These are phyloP conservation scores for Lentinula raphanica DNA, from an alignment of 768 basidiomycete genomes.

Conservation along the genomic window DNA sequence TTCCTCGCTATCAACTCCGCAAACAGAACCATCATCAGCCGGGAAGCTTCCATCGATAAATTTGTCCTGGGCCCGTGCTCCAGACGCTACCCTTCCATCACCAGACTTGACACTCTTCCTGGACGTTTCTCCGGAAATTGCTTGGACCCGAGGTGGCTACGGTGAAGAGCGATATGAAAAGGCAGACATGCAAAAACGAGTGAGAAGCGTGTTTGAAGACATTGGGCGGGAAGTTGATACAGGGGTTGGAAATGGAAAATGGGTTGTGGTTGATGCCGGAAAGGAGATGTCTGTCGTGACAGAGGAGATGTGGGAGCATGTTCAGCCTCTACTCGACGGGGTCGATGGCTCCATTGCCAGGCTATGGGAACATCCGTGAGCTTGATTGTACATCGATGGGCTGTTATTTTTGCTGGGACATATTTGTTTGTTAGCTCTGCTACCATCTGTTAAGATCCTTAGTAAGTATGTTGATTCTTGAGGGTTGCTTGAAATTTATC, in stretches of 20 bases:
- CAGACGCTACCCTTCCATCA: constrained; percentile 82
- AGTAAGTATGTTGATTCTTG: too few species aligned
- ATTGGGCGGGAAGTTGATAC: constrained; percentile 48
- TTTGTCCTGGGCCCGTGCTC: constrained; percentile 70
- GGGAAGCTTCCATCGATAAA: not conserved
- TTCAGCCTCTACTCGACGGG: constrained; percentile 37
- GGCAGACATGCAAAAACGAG: constrained; percentile 65
- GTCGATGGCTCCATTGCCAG: constrained; percentile 36
- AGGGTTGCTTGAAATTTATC: too few species aligned
- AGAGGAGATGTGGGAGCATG: constrained; percentile 48
- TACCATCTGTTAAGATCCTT: too few species aligned
- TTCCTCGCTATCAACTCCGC: not conserved
- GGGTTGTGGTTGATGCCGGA: constrained; percentile 61
- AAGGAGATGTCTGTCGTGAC: constrained; percentile 43
- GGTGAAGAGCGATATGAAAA: constrained; percentile 87
- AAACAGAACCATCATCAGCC: not conserved
- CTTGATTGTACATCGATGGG: not conserved
- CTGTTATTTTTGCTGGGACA: too few species aligned
- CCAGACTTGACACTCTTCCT: constrained; percentile 90
- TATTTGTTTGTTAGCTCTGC: too few species aligned
- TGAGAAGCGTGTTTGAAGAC: constrained; percentile 52
- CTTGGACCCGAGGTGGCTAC: constrained; percentile 69
- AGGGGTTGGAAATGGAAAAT: constrained; percentile 23
- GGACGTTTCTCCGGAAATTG: constrained; percentile 67
- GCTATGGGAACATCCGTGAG: constrained; percentile 38